These are phyloP conservation scores for Gigaspora rosea DNA, from an alignment of 192 early-diverging fungal genomes.

Conservation along the genomic window DNA sequence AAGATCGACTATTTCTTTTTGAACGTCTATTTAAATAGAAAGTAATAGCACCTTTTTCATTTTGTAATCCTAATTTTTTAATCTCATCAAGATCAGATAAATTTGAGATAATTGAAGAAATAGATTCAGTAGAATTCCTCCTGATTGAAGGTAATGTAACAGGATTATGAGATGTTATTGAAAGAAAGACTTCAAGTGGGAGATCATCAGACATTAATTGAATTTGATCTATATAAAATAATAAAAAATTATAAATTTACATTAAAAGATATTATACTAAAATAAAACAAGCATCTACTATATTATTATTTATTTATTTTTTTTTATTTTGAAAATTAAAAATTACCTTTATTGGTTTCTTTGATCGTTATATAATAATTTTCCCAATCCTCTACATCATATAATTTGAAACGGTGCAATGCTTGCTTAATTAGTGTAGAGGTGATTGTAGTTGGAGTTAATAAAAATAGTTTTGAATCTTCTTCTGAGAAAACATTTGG, in stretches of 20 bases:
- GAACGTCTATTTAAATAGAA: constrained; percentile 27
- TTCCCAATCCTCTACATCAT: constrained; percentile 42
- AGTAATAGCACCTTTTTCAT: constrained; percentile 5
- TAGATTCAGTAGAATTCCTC: constrained; percentile 34
- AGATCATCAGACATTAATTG: constrained; percentile 53
- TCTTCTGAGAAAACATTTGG: constrained; percentile 37
- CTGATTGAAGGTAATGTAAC: constrained; percentile 55
- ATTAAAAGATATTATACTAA: too few relatives aligned
- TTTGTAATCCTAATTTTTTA: not conserved
- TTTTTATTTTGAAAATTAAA: not conserved
- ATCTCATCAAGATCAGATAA: constrained; percentile 4
- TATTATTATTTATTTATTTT: too few relatives aligned
- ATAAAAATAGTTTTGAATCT: constrained; percentile 55
- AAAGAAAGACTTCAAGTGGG: constrained; percentile 56
- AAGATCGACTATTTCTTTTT: not conserved
- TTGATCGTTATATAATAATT: constrained; percentile 57
- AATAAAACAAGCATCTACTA: too few relatives aligned
- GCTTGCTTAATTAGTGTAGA: constrained; percentile 53
- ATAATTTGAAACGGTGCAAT: constrained; percentile 54
- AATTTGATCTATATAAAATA: constrained; percentile 44
- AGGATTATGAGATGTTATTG: constrained; percentile 50
- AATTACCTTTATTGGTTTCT: constrained; percentile 49
- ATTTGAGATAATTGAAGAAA: constrained; percentile 42
- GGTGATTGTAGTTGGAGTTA: constrained; percentile 45
- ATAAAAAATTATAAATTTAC: not conserved